phyloP scores from a whole-genome alignment of 192 early-diverging fungal species.

The Coemansia sp. region DNA sequence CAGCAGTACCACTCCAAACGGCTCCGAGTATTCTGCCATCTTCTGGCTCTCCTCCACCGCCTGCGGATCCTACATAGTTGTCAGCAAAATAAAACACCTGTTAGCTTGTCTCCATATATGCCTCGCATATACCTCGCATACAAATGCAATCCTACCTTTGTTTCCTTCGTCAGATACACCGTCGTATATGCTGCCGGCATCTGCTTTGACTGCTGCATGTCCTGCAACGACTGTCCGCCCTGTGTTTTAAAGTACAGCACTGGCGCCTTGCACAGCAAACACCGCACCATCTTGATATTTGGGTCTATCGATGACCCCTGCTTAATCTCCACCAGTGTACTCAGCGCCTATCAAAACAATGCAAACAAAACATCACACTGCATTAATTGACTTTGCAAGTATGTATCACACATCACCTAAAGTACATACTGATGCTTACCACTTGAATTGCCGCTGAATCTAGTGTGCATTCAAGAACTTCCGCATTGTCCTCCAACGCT shows the following conservation, averaged over 20 bases:
- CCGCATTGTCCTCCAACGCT: constrained; percentile 35
- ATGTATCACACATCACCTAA: background rate
- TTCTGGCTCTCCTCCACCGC: constrained; percentile 18
- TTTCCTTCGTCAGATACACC: constrained; percentile 27
- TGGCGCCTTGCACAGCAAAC: constrained; percentile 43
- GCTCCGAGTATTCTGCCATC: constrained; percentile 40
- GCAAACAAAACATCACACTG: background rate
- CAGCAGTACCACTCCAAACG: constrained; percentile 42
- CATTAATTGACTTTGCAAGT: background rate
- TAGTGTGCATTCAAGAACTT: constrained; percentile 44
- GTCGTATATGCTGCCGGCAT: constrained; percentile 26
- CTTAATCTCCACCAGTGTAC: constrained; percentile 43
- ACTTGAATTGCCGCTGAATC: constrained; percentile 34
- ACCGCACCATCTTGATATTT: constrained; percentile 49
- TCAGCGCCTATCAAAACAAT: constrained; percentile 28
- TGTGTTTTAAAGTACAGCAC: constrained; percentile 32
- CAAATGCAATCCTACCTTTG: constrained; percentile 6
- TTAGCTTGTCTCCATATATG: background rate
- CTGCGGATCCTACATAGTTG: constrained; percentile 8
- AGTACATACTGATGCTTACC: constrained; percentile 20
- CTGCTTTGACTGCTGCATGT: constrained; percentile 18
- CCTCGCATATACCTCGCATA: background rate
- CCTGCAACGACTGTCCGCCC: constrained; percentile 5
- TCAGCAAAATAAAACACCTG: background rate
- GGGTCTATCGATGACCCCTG: constrained; percentile 50